phyloP scores from a whole-genome alignment of 495 filamentous ascomycete species.

The Tuber magnatum region DNA sequence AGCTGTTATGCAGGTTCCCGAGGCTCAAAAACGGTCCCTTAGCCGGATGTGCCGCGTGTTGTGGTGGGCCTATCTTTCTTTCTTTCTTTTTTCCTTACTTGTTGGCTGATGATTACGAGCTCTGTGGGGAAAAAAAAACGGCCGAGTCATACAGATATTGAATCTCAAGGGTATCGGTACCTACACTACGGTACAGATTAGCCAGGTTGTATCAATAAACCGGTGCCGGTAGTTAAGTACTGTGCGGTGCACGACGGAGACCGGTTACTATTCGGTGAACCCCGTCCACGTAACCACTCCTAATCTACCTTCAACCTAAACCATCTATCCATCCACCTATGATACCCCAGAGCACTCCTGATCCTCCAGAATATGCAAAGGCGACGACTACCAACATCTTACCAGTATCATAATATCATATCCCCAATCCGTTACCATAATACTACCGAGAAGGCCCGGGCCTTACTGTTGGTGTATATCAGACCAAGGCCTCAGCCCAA shows the following conservation, averaged over 20 bases:
- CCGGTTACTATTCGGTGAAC: not conserved
- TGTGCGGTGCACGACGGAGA: not conserved
- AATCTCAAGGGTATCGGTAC: not conserved
- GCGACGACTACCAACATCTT: not conserved
- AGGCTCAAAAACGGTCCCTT: not conserved
- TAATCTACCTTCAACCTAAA: not conserved
- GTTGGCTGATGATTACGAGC: not conserved
- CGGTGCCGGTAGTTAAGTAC: not conserved
- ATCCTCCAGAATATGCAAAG: not conserved
- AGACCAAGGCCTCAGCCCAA: not conserved
- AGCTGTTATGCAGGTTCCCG: not conserved
- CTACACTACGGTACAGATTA: not conserved
- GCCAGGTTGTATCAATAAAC: not conserved
- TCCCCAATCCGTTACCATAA: not conserved
- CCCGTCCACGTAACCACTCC: not conserved
- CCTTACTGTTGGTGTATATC: not conserved
- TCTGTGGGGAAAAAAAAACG: not conserved
- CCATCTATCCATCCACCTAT: not conserved
- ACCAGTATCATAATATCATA: not conserved
- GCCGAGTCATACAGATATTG: too few species aligned
- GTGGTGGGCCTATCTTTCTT: not conserved
- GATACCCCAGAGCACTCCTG: not conserved
- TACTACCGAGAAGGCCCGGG: not conserved
- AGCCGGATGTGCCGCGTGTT: not conserved
- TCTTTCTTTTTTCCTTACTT: not conserved